A percentile compares a stretch with the other conserved stretches of the same genome.
These are phyloP conservation scores for Phylloporus rhodoxanthus DNA, from an alignment of 768 basidiomycete genomes.

Conservation along the genomic window DNA sequence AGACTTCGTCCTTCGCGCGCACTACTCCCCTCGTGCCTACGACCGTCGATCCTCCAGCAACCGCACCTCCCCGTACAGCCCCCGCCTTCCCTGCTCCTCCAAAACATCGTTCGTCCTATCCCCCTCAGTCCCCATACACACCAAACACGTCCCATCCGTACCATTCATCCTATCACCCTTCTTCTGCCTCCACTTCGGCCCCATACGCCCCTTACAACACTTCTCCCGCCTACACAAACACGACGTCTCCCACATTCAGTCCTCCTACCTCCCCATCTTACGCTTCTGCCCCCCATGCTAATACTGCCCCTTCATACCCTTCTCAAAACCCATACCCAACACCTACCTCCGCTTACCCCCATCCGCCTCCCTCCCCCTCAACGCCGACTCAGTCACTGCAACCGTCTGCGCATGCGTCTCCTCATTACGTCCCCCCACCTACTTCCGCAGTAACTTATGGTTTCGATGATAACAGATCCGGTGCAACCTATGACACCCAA, in stretches of 20 bases:
- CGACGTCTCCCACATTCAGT: constrained; percentile 23
- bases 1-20: constrained; percentile 20
- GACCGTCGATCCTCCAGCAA: constrained; percentile 18
- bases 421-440: constrained; percentile 21
- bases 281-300: constrained; percentile 8
- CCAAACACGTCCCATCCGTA: constrained; percentile 15
- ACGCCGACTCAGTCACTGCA: constrained; percentile 26
- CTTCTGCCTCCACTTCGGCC: constrained; percentile 16
- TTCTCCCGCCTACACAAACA: constrained; percentile 16
- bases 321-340: constrained; percentile 19
- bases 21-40: constrained; percentile 28
- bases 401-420: constrained; percentile 13
- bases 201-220: constrained; percentile 19
- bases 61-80: constrained; percentile 5
- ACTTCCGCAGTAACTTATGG: constrained; percentile 15
- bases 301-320: constrained; percentile 9
- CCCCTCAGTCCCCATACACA: constrained; percentile 18
- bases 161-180: constrained; percentile 8
- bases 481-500: constrained; percentile 17
- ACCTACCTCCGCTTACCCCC: constrained; percentile 26
- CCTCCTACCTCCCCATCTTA: constrained; percentile 20
- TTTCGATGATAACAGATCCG: constrained; percentile 20
- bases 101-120: constrained; percentile 20
- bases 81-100: constrained; percentile 13
- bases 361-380: constrained; percentile 26